A percentile compares a stretch with the other conserved stretches of the same genome.
phyloP scores from a whole-genome alignment of 371 early-diverging fungal genomes.

The Polyrhizophydium stewartii region DNA sequence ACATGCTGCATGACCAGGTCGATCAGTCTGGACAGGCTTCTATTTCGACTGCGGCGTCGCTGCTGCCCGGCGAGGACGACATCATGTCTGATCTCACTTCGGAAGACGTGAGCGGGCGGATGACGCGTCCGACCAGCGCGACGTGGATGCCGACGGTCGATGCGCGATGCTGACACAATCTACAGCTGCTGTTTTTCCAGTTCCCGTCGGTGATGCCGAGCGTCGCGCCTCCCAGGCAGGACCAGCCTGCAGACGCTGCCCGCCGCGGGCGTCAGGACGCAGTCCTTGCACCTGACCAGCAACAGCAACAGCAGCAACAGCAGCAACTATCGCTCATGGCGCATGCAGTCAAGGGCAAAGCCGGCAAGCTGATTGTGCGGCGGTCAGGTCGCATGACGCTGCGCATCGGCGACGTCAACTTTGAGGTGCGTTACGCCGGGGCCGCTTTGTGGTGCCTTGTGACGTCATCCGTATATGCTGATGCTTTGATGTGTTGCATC shows the following conservation, averaged over 20 bases:
- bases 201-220: slow-evolving; percentile 16
- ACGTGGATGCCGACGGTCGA: not conserved
- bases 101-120: not conserved
- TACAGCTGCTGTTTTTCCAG: slow-evolving; percentile 19
- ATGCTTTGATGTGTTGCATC: too few relatives aligned
- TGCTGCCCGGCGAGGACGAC: too few relatives aligned
- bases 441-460: too few relatives aligned
- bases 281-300: not conserved
- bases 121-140: not conserved
- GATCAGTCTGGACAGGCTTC: too few relatives aligned
- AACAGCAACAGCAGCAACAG: too few relatives aligned
- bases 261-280: not conserved
- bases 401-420: slow-evolving; percentile 57
- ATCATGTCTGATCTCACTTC: not conserved
- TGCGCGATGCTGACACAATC: not conserved
- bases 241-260: not conserved
- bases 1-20: too few relatives aligned
- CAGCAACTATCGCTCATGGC: not conserved
- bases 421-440: slow-evolving; percentile 52
- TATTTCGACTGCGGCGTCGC: too few relatives aligned
- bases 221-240: not conserved
- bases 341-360: slow-evolving; percentile 45
- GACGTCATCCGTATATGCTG: too few relatives aligned
- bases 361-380: slow-evolving; percentile 64
- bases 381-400: slow-evolving; percentile 71